Percentiles rank a stretch among this genome's conserved stretches.
Conservation (phyloP, 805 yeast genomes). For the Yarrowia sp. region DNA sequence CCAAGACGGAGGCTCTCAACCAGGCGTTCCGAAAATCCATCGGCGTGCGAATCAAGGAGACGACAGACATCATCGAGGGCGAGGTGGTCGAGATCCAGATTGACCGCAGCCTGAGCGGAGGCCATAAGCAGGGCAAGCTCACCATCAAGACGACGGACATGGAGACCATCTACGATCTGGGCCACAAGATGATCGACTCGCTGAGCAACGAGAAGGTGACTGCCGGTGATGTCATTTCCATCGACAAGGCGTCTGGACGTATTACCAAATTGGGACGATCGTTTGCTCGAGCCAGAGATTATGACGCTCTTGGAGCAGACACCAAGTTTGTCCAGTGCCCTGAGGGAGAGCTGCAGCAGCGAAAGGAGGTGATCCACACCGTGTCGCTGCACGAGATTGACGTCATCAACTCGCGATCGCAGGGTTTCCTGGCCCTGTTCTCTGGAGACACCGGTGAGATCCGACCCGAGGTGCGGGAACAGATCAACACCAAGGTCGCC, state of each 20-base stretch:
- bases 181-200: constrained; percentile 92
- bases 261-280: constrained; percentile 95
- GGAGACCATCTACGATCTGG: constrained; percentile 97
- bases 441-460: constrained; percentile 98
- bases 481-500: constrained; percentile 94
- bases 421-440: constrained; percentile 94
- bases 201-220: constrained; percentile 92
- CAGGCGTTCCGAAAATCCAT: constrained; percentile 96
- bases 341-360: constrained; percentile 96
- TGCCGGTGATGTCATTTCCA: constrained; percentile 95
- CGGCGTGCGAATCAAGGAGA: constrained; percentile 94
- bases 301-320: constrained; percentile 98
- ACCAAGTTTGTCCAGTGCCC: constrained; percentile 98
- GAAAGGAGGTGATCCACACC: constrained; percentile 95
- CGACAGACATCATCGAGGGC: constrained; percentile 97
- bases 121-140: constrained; percentile 96
- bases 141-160: constrained; percentile 97
- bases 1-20: constrained; percentile 94
- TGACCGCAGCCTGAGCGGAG: constrained; percentile 93
- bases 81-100: constrained; percentile 97
- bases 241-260: constrained; percentile 94
- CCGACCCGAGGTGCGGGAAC: constrained; percentile 92
- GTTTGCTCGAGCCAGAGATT: constrained; percentile 94
- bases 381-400: constrained; percentile 98
- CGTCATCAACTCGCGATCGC: constrained; percentile 95